Evolutionary conservation across 305 asterid species (phyloP), one percentile per base, ranked within the genome.

Genomic region (Galium porrigens): DNA sequence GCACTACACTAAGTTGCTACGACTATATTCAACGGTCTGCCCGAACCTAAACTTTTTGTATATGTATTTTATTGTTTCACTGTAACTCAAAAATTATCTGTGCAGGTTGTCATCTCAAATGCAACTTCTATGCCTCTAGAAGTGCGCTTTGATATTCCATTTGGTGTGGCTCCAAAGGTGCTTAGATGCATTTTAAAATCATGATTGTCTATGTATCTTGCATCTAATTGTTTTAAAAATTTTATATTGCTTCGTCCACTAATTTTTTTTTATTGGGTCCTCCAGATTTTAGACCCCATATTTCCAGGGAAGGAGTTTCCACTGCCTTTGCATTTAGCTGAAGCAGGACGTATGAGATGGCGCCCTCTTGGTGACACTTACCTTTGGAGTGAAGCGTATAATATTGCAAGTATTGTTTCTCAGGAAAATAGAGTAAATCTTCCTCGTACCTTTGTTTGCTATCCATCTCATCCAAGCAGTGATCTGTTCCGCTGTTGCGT

Each of bases 111-210:
- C 55, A 81, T 92, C 64, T 69, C 84, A 34, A 92, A 92, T 78
- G 80, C 90, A 72, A 86, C 98, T 68, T 79, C 94, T 9, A 79
- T 84, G 70, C 76, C 87, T 36, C 86, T 92, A 77, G 98, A 92
- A 83, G 80, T 92, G 64, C 90, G 95, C 61, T 89, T 92, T 74
- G 98, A 89, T 78, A 92, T 92, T 76, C 97, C 98, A 56, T 83
- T 92, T 80, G 96, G 98, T 60, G 85, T 92, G 63, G 76, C 98
- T 74, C 95, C 98, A 48, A 89, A 83, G 96, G 98, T 91, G 83
- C 59, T 14, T 6, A 62, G 42, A 30, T 34, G 39, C 29, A 17
- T 20, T 41, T 18, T 51, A 53, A 42, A 51, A 25, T 5, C 34
- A 6, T 64, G 39, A 30, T 6, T 25, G 15, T 52, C 39, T 55